Conservation (phyloP, 73 alveolate species). For the Halteria grandinella region DNA sequence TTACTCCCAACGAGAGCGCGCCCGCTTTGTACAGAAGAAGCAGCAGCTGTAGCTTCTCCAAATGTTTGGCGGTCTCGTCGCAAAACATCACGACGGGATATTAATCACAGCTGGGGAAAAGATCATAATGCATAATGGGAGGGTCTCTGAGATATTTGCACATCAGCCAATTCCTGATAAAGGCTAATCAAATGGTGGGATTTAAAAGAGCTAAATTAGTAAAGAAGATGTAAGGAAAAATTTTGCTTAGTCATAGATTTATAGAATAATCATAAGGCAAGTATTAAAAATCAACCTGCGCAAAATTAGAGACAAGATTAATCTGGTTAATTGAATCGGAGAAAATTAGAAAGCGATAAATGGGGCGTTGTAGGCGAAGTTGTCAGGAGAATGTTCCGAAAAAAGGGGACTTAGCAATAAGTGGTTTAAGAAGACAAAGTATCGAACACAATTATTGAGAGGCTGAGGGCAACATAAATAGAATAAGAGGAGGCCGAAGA, state of each 20-base stretch:
- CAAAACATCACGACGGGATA: slow-evolving; percentile 19
- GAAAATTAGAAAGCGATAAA: no score
- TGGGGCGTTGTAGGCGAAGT: no score
- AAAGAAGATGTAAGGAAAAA: not conserved
- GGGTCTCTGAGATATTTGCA: not conserved
- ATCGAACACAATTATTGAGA: no score
- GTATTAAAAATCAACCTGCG: not conserved
- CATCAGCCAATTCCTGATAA: not conserved
- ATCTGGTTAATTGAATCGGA: no score
- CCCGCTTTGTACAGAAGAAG: not conserved
- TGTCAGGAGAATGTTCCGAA: no score
- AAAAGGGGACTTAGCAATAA: no score
- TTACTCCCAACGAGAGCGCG: no score
- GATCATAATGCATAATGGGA: not conserved
- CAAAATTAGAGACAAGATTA: not conserved
- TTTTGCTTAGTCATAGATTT: not conserved
- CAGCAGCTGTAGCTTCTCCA: not conserved
- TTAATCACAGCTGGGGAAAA: not conserved
- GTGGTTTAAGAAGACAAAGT: no score
- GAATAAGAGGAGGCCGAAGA: no score
- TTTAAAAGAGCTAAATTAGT: not conserved
- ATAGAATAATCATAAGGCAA: no score
- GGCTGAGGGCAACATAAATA: no score
- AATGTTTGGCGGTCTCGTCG: not conserved
- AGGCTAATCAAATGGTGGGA: not conserved